These are phyloP conservation scores for Colletotrichum viniferum DNA, from an alignment of 2,329 filamentous ascomycete species.

Conservation along the genomic window DNA sequence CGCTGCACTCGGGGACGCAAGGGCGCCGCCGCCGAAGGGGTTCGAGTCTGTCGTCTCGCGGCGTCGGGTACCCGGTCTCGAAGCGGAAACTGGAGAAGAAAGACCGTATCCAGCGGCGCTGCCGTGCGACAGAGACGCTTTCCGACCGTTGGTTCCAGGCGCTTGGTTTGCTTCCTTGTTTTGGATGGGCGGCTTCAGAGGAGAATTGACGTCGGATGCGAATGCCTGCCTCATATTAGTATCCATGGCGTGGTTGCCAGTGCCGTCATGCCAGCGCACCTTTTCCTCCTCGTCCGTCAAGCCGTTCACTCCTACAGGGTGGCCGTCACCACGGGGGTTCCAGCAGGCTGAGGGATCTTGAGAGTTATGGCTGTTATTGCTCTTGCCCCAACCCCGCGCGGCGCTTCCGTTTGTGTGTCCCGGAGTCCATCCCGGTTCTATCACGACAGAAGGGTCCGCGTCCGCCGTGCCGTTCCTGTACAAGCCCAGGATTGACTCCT, in stretches of 20 bases:
- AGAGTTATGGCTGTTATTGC: conserved; percentile 72
- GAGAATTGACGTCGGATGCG: conserved; percentile 87
- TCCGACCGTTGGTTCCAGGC: conserved; percentile 70
- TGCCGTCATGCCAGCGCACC: conserved; percentile 41
- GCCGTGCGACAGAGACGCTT: conserved; percentile 80
- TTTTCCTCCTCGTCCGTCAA: conserved; percentile 69
- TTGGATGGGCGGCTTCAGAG: conserved; percentile 82
- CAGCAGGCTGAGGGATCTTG: conserved; percentile 92
- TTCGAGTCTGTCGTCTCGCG: conserved; percentile 80
- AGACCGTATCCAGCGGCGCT: conserved; percentile 69
- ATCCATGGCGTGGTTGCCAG: background rate
- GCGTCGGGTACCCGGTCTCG: conserved; percentile 77
- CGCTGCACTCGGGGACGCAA: conserved; percentile 65
- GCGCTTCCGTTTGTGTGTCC: conserved; percentile 68
- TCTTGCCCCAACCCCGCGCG: conserved; percentile 76
- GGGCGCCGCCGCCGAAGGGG: conserved; percentile 56
- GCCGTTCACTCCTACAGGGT: conserved; percentile 74
- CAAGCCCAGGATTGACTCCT: conserved; percentile 79
- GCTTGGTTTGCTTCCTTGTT: conserved; percentile 68
- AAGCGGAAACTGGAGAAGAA: conserved; percentile 72
- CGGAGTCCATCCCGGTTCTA: conserved; percentile 80
- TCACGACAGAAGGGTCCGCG: conserved; percentile 67
- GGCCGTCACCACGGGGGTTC: conserved; percentile 73
- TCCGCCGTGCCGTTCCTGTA: conserved; percentile 54
- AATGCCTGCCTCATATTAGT: conserved; percentile 66